Base-by-base conservation (phyloP, 768 basidiomycete species). In the Mycena leptocephala region DNA sequence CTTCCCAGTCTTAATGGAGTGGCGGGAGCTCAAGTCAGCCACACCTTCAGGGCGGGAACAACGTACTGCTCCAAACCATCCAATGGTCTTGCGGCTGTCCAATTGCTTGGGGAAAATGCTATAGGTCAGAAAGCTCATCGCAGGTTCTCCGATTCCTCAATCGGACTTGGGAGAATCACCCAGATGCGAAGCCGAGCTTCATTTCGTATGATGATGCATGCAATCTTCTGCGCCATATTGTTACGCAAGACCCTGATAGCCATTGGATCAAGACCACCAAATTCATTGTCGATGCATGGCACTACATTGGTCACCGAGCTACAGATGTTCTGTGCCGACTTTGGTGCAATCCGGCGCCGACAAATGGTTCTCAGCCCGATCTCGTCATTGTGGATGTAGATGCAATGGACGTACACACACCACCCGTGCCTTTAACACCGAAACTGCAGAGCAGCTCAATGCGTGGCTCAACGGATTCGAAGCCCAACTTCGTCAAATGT, bases 381-480 rank as follows among this genome's bases (percentile, higher is more conserved):
- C 24, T 67, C 1, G 28, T 67, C 28, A 20, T 24, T 9, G 35
- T 41, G 1, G 11, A n/a, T 2, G 24, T 39, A 1, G 66, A 53
- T 26, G 66, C 16, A 56, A 35, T 28, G 66, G 66, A 16, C 22
- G n/a, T 2, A 26, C 35, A 1, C 66, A 67, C 16, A 35, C 32
- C 2, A 67, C 66, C 20, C 66, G 53, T n/a, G 51, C 37, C 0
- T 67, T 67, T 53, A 67, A 67, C 35, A 67, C 51, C 3, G 66
- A 67, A 67, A 67, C 66, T n/a, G 66, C 66, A 6, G 51, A 67
- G 53, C 66, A 67, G 35, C 51, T 53, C n/a, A 56, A 67, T 39
- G 32, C 66, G 1, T 53, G 66, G 66, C 48, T 67, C 53, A 41
- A 32, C 39, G 51, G 66, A 1, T 67, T 24, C 16, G 66, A 67